Conservation (phyloP, 768 basidiomycete species). For the Mycena polygramma region DNA sequence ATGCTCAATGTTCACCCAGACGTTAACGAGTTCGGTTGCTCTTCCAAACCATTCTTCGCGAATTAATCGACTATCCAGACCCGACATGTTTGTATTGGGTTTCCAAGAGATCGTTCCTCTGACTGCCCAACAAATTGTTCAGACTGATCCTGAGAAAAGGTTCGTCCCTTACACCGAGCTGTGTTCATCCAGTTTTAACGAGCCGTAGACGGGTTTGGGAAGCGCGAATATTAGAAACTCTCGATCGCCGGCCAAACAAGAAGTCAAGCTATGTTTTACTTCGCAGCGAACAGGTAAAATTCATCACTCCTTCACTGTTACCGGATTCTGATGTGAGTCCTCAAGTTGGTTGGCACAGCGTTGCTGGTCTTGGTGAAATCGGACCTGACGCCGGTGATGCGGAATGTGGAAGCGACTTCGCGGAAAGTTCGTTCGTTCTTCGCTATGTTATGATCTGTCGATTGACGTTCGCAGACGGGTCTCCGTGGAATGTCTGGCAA, state of each 20-base stretch:
- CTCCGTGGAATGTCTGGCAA: conserved; percentile 95
- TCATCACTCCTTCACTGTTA: background rate
- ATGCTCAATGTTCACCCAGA: conserved; percentile 37
- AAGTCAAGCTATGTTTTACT: conserved; percentile 85
- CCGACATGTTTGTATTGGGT: conserved; percentile 90
- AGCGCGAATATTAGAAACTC: conserved; percentile 79
- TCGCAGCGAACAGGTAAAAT: conserved; percentile 88
- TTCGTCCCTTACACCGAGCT: conserved; percentile 44
- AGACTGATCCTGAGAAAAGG: conserved; percentile 95
- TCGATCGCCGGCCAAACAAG: conserved; percentile 78
- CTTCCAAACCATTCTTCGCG: background rate
- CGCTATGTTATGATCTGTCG: background rate
- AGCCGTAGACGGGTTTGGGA: conserved; percentile 86
- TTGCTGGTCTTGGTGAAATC: conserved; percentile 87
- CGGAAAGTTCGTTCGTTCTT: conserved; percentile 74
- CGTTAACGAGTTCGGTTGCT: conserved; percentile 62
- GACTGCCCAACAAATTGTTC: conserved; percentile 97
- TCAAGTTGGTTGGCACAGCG: conserved; percentile 93
- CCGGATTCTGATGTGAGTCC: conserved; percentile 26
- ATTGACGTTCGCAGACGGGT: conserved; percentile 69
- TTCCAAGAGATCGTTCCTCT: conserved; percentile 99
- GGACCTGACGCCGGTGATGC: conserved; percentile 81
- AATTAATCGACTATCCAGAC: conserved; percentile 56
- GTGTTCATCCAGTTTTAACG: conserved; percentile 8
- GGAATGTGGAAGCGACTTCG: conserved; percentile 92